Base-by-base conservation (phyloP, 1,139 yeast species). In the Protomyces pachydermus region DNA sequence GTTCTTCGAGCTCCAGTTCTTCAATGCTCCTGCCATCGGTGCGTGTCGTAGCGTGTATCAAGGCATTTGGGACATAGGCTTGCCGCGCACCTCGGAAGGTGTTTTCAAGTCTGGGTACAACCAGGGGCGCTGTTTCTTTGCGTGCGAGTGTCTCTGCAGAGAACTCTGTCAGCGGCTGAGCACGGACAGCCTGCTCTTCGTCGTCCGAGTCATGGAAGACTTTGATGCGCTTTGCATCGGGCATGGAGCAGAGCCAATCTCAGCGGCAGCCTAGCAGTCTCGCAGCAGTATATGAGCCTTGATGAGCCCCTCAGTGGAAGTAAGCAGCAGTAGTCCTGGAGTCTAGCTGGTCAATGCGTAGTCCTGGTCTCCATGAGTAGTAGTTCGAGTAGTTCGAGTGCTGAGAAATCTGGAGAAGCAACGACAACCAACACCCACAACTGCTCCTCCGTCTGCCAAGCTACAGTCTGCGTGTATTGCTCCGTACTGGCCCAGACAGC, bases 301-400 rank as follows among this genome's bases (percentile, higher is more conserved):
- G 32, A 28, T 28, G 23, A 9, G 98, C 93, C 74, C 84, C 8
- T 28, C 32, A 28, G 4, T 28, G 8, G 32, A 4, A 28, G 87
- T 71, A 98, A 98, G 23, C 87, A 86, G 70, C 97, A 80, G 93
- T 61, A 76, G 32, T 28, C 32, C 9, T 28, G 5, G 32, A 3
- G 8, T 28, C 32, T 28, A 20, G 23, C 23, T 20, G 2, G 2
- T 20, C 23, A 20, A 20, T 6, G 32, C 3, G 32, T 6, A 28
- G 32, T 28, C 32, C 32, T 2, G 23, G 23, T 20, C 23, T 20
- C 23, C 2, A 2, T 2, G 2, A 20, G 32, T 28, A 3, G 32
- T 28, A 3, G 0, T 2, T 20, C 23, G 2, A n/a, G 23, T 20
- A 20, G 23, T 20, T 20, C 23, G 2, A 20, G 23, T 2, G 23